A percentile compares a stretch with the other conserved stretches of the same genome.
Evolutionary conservation across 2,329 filamentous ascomycete genomes (phyloP).

Genomic region (Herpotrichia juniperi): DNA sequence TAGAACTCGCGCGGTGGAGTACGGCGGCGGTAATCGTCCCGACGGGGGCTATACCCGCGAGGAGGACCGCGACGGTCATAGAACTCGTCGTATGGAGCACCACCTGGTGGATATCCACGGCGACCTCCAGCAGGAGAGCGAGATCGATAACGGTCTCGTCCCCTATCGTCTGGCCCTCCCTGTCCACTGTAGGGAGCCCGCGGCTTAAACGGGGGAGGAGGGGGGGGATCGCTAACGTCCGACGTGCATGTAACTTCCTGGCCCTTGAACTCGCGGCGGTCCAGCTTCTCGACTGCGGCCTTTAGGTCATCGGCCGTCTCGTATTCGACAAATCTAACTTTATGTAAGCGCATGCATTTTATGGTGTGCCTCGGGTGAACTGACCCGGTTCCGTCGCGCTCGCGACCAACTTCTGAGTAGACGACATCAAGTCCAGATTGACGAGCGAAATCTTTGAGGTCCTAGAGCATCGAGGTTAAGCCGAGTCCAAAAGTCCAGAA

Average conservation of each 20-base stretch:
- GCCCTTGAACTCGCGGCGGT: conserved; percentile 91
- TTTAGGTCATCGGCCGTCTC: conserved; percentile 90
- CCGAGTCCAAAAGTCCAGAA: conserved; percentile 56
- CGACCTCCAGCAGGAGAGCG: conserved; percentile 71
- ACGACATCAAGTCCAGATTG: conserved; percentile 97
- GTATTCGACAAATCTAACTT: conserved; percentile 89
- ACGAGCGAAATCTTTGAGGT: conserved; percentile 98
- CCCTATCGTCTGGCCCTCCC: conserved; percentile 66
- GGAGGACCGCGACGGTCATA: conserved; percentile 82
- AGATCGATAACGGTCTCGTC: conserved; percentile 77
- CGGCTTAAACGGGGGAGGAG: conserved; percentile 43
- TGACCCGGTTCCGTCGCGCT: conserved; percentile 90
- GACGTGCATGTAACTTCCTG: conserved; percentile 82
- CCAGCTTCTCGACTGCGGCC: conserved; percentile 92
- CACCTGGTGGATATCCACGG: conserved; percentile 63
- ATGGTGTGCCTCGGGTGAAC: conserved; percentile 35
- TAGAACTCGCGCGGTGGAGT: conserved; percentile 83
- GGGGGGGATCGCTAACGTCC: conserved; percentile 67
- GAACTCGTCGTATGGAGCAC: conserved; percentile 67
- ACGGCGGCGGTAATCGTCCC: conserved; percentile 87
- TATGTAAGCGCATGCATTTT: conserved; percentile 17
- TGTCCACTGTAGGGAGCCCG: conserved; percentile 41
- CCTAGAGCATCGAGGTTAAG: conserved; percentile 88
- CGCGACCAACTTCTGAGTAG: conserved; percentile 93
- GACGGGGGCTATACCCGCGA: conserved; percentile 83